Evolutionary conservation across 2,329 filamentous ascomycete genomes (phyloP).

Genomic region (Aureobasidium lini): DNA sequence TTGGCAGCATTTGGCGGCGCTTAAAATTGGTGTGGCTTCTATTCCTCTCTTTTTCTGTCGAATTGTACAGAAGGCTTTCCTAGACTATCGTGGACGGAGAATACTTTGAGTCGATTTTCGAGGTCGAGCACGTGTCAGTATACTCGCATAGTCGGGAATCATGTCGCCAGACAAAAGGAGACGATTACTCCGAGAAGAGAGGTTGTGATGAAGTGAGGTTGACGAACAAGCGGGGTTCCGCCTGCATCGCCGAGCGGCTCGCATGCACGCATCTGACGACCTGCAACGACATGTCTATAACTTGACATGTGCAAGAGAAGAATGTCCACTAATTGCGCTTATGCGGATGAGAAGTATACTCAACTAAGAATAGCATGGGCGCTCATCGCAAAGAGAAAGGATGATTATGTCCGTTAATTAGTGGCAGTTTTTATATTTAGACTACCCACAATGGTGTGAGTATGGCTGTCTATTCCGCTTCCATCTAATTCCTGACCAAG

Average conservation of each 20-base stretch:
- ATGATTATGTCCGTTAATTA: conserved; percentile 6
- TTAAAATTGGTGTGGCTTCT: not conserved
- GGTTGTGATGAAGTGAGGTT: not conserved
- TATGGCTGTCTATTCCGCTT: not conserved
- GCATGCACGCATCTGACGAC: not conserved
- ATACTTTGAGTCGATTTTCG: not conserved
- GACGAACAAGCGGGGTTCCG: conserved; percentile 1
- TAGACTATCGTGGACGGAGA: not conserved
- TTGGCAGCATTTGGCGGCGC: conserved; percentile 3
- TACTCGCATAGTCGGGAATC: not conserved
- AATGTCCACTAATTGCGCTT: conserved; percentile 10
- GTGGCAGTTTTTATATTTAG: conserved; percentile 6
- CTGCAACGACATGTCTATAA: not conserved
- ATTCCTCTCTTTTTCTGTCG: not conserved
- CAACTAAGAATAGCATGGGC: conserved; percentile 2
- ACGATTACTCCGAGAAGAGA: not conserved
- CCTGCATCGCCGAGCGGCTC: not conserved
- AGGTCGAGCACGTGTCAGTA: not conserved
- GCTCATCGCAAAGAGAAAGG: not conserved
- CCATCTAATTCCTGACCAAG: not conserved
- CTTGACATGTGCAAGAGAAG: not conserved
- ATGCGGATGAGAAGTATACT: not conserved
- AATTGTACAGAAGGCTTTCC: not conserved
- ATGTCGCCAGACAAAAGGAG: not conserved
- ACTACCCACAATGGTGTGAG: not conserved